Evolutionary conservation across 257 asterid species (phyloP).

Genomic region (Nicotiana tomentosiformis): DNA sequence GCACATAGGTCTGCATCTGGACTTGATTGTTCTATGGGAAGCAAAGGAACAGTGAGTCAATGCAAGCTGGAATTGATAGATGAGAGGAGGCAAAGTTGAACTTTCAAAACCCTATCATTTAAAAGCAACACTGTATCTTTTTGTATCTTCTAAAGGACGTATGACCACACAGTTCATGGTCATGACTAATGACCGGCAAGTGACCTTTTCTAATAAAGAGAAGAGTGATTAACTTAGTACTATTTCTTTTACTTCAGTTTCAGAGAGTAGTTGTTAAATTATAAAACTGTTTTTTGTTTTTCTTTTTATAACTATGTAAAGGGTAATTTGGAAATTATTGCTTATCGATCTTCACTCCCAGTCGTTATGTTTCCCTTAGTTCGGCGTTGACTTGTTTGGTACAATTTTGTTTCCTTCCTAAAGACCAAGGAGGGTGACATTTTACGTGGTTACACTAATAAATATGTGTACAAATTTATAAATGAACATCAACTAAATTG

Average conservation of each 20-base stretch:
- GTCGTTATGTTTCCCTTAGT: background rate
- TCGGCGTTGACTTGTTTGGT: background rate
- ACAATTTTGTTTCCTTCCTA: background rate
- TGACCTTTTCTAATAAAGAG: background rate
- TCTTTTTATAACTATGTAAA: background rate
- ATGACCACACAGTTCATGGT: background rate
- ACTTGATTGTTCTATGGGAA: background rate
- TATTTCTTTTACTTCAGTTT: background rate
- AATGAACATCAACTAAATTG: background rate
- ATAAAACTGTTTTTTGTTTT: too few species aligned
- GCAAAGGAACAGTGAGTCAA: background rate
- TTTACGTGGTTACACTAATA: background rate
- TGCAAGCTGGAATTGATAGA: background rate
- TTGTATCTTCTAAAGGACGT: background rate
- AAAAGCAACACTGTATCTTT: background rate
- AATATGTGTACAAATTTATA: too few species aligned
- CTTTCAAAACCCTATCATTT: background rate
- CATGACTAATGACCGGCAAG: background rate
- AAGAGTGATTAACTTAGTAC: too few species aligned
- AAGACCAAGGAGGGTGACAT: too few species aligned
- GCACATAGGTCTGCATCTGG: too few species aligned
- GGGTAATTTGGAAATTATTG: background rate
- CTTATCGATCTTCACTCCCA: background rate
- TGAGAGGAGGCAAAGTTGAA: background rate
- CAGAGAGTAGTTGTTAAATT: too few species aligned